Evolutionary conservation across 805 yeast genomes (phyloP).

Genomic region (Vanderwaltozyma polyspora): DNA sequence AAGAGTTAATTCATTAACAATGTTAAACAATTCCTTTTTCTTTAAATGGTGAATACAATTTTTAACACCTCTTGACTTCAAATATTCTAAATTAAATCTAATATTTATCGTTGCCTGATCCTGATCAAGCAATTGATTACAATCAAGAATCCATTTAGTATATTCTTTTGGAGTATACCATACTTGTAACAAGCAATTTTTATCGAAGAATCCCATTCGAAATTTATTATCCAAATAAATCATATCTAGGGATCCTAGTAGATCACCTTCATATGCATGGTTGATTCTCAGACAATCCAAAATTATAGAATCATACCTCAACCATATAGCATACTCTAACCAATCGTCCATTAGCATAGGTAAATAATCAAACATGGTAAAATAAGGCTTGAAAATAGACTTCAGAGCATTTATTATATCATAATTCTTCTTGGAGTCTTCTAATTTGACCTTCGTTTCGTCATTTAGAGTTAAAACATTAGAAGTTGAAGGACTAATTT

Average conservation of each 20-base stretch:
- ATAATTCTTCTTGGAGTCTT: slow-evolving; percentile 2
- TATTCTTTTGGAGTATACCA: slow-evolving; percentile 23
- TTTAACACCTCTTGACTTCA: slow-evolving; percentile 3
- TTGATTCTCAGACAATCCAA: slow-evolving; percentile 22
- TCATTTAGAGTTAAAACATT: neutral
- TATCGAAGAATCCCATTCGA: slow-evolving; percentile 15
- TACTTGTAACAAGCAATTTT: slow-evolving; percentile 16
- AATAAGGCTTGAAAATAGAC: slow-evolving; percentile 11
- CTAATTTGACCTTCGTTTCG: neutral
- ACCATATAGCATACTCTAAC: slow-evolving; percentile 18
- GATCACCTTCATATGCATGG: slow-evolving; percentile 14
- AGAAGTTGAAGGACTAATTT: neutral
- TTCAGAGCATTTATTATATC: slow-evolving; percentile 4
- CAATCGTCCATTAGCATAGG: slow-evolving; percentile 15
- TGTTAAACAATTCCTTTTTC: slow-evolving; percentile 5
- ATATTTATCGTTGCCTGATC: slow-evolving; percentile 6
- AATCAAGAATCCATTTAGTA: slow-evolving; percentile 11
- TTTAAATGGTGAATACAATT: slow-evolving; percentile 5
- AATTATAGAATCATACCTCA: slow-evolving; percentile 22
- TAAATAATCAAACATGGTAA: slow-evolving; percentile 18
- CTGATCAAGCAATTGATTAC: slow-evolving; percentile 4
- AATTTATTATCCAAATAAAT: slow-evolving; percentile 12
- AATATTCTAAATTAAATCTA: slow-evolving; percentile 11
- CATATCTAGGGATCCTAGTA: slow-evolving; percentile 18
- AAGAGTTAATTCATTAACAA: slow-evolving; percentile 9